Evolutionary conservation across 306 rosid genomes (phyloP).

Genomic region (Cotoneaster glaucophyllus): DNA sequence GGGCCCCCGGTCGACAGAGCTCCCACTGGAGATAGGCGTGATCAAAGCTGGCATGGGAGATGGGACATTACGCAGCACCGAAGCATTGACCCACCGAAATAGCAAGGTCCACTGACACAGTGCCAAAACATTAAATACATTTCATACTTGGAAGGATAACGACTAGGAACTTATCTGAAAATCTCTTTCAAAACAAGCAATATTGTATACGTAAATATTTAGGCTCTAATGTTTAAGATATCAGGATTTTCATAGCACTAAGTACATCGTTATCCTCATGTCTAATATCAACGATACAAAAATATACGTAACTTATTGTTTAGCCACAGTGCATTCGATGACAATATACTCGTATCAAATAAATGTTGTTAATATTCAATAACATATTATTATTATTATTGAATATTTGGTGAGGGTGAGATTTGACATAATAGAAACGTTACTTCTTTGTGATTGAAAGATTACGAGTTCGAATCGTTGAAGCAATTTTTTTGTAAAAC

Average conservation of each 20-base stretch:
- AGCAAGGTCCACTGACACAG: neutral
- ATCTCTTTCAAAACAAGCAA: too few species aligned
- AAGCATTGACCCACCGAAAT: neutral
- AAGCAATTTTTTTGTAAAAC: rapidly evolving
- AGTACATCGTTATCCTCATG: too few species aligned
- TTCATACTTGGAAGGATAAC: neutral
- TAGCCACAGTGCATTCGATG: too few species aligned
- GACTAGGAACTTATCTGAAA: neutral
- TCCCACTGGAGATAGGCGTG: neutral
- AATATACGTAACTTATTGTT: too few species aligned
- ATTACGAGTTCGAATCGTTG: rapidly evolving
- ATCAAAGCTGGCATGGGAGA: neutral
- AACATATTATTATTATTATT: too few species aligned
- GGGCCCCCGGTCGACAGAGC: neutral
- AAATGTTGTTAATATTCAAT: too few species aligned
- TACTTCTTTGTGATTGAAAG: too few species aligned
- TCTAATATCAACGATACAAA: too few species aligned
- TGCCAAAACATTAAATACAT: neutral
- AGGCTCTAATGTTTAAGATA: neutral
- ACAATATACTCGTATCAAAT: too few species aligned
- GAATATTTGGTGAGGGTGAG: too few species aligned
- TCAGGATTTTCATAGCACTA: too few species aligned
- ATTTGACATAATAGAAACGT: too few species aligned
- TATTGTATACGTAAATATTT: neutral
- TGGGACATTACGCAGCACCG: neutral